Evolutionary conservation across 352 stramenopile species (phyloP).

Genomic region (Phytophthora colocasiae): DNA sequence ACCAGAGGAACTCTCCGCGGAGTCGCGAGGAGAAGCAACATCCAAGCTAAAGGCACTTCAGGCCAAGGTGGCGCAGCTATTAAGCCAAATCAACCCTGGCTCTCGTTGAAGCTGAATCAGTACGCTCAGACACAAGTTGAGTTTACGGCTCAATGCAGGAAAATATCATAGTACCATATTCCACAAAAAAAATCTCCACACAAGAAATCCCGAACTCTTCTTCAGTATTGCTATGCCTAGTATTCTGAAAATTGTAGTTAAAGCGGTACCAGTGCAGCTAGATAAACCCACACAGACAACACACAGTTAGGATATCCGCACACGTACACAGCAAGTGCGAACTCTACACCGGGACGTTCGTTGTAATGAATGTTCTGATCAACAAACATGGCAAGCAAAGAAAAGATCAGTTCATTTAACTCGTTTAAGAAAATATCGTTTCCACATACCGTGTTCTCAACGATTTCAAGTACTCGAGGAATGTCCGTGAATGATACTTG

Average conservation of each 20-base stretch:
- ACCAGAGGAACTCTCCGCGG: conserved; percentile 64
- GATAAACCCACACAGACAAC: conserved; percentile 94
- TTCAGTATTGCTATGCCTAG: no score
- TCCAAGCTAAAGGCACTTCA: conserved; percentile 75
- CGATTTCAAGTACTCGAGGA: conserved; percentile 69
- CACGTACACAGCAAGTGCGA: conserved; percentile 89
- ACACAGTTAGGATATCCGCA: conserved; percentile 89
- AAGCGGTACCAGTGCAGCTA: conserved; percentile 67
- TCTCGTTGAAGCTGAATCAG: conserved; percentile 44
- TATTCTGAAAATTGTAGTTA: conserved; percentile 1
- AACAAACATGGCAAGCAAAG: conserved; percentile 6
- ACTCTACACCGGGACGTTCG: conserved; percentile 87
- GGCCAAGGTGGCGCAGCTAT: conserved; percentile 69
- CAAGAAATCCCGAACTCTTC: no score
- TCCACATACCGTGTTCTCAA: conserved; percentile 82
- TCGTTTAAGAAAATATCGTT: conserved; percentile 32
- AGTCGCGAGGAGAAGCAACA: conserved; percentile 61
- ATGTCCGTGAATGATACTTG: conserved; percentile 92
- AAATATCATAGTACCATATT: no score
- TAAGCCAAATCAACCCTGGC: conserved; percentile 64
- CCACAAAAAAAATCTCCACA: no score
- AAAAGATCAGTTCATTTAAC: conserved; percentile 10
- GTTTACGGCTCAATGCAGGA: no score
- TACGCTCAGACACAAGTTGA: conserved; percentile 74
- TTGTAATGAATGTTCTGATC: conserved; percentile 91